Evolutionary conservation across 371 early-diverging fungal species (phyloP), one percentile per base, ranked within the genome.

Genomic region (Circinella umbellata): DNA sequence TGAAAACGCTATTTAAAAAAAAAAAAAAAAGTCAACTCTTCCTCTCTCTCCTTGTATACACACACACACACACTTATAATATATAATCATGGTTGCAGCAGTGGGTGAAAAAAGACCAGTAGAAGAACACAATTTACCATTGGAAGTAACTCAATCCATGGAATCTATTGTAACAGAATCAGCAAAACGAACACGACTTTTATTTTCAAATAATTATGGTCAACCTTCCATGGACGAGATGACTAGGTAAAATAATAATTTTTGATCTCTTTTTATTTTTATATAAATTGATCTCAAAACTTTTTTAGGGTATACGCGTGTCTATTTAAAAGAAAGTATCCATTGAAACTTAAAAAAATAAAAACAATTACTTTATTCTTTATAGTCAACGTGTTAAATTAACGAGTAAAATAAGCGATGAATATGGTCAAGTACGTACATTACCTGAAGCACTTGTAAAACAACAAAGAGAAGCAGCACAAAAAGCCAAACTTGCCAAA

Each of bases 361-460:
- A 14, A 54, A 2, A 11, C 11, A 54, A 47, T 47, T 15, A 3
- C 36, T 64, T 65, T 14, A 36, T 11, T 27, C 35, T 67, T n/a
- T 13, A 11, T 27, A 88, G 88, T 66, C 93, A 93, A 79, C 88
- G 91, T 57, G 75, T 88, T 46, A 92, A 91, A 78, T 78, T 94
- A 42, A 84, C 90, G 13, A 86, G 91, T 60, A 93, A 93, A 80
- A 89, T 92, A 64, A 71, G 82, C 64, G 93, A 93, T 69, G 95
- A 93, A 73, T 93, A 91, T 76, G 80, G 84, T 49, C 73, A 88
- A 27, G 86, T 90, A 47, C 86, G 87, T 38, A 87, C 85, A 64
- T 81, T 93, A 38, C 93, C 93, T 18, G 83, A 82, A 37, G 88
- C 83, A 9, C 77, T 90, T 59, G 76, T 84, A 68, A 81, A 80